Percentiles rank a stretch among this genome's conserved stretches.
phyloP scores from a whole-genome alignment of 805 yeast genomes.

The Yarrowia sp. region DNA sequence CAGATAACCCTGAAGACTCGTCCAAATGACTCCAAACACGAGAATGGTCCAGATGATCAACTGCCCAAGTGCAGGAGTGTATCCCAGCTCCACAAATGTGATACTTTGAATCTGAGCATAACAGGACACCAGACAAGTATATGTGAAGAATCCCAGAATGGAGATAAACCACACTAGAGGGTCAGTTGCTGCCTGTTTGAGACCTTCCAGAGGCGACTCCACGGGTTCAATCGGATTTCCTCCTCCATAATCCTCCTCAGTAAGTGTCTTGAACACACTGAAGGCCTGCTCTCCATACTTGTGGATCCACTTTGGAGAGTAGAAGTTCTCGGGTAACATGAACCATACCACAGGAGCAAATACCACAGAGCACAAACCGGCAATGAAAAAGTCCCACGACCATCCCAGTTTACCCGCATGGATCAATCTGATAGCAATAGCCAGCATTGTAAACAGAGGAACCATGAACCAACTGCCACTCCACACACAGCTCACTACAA shows the following conservation, averaged over 20 bases:
- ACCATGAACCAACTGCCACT: slow-evolving; percentile 6
- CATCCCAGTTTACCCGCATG: not conserved
- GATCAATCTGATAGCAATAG: not conserved
- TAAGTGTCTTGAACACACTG: not conserved
- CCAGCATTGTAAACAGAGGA: slow-evolving; percentile 7
- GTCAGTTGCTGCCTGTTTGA: not conserved
- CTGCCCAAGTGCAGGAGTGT: slow-evolving; percentile 1
- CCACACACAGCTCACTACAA: not conserved
- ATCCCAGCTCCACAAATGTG: not conserved
- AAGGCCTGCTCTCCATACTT: slow-evolving; percentile 12
- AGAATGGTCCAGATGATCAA: slow-evolving; percentile 3
- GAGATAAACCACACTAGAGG: slow-evolving; percentile 6
- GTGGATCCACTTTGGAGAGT: not conserved
- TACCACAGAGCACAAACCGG: not conserved
- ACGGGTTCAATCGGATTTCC: not conserved
- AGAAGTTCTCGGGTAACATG: not conserved
- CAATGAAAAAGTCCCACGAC: slow-evolving; percentile 14
- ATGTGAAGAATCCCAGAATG: slow-evolving; percentile 4
- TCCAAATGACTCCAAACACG: slow-evolving; percentile 1
- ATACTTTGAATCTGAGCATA: not conserved
- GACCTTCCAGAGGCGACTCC: not conserved
- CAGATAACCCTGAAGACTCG: slow-evolving; percentile 4
- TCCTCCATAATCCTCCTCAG: slow-evolving; percentile 4
- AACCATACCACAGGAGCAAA: slow-evolving; percentile 1
- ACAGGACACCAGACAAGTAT: not conserved